Percentiles rank a stretch among this genome's conserved stretches.
These are phyloP conservation scores for Rhododendron simsii DNA, from an alignment of 148 eudicot species.

Conservation along the genomic window DNA sequence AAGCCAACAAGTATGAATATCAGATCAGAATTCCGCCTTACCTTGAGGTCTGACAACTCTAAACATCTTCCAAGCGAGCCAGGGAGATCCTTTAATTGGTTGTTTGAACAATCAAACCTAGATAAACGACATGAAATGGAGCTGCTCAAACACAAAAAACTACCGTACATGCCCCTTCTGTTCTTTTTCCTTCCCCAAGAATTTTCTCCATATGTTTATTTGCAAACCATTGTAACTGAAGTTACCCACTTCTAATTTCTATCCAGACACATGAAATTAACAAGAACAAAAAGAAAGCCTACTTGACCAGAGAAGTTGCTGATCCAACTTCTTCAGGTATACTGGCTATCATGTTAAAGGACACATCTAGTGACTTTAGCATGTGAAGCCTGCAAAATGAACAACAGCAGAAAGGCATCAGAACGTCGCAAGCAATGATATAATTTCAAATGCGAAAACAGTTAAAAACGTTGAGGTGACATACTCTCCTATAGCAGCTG, in stretches of 20 bases:
- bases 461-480: slow-evolving; percentile 15
- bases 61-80: slow-evolving; percentile 70
- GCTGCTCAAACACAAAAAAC: background rate
- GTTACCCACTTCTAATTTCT: background rate
- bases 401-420: slow-evolving; percentile 8
- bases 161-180: background rate
- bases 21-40: slow-evolving; percentile 11
- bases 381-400: slow-evolving; percentile 51
- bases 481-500: slow-evolving; percentile 94
- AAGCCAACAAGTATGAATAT: background rate
- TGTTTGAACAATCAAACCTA: slow-evolving; percentile 96
- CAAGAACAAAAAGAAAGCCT: slow-evolving; percentile 23
- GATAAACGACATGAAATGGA: slow-evolving; percentile 9
- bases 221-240: background rate
- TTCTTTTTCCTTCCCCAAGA: background rate
- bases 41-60: slow-evolving; percentile 81
- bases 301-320: slow-evolving; percentile 84
- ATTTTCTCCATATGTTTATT: background rate
- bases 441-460: background rate
- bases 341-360: slow-evolving; percentile 48
- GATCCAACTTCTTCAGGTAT: slow-evolving; percentile 88
- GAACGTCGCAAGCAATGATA: background rate
- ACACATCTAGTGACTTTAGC: slow-evolving; percentile 78
- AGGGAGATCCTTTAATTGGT: slow-evolving; percentile 67
- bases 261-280: background rate